Conservation (phyloP, 192 early-diverging fungal species). For the Backusella psychrophila region DNA sequence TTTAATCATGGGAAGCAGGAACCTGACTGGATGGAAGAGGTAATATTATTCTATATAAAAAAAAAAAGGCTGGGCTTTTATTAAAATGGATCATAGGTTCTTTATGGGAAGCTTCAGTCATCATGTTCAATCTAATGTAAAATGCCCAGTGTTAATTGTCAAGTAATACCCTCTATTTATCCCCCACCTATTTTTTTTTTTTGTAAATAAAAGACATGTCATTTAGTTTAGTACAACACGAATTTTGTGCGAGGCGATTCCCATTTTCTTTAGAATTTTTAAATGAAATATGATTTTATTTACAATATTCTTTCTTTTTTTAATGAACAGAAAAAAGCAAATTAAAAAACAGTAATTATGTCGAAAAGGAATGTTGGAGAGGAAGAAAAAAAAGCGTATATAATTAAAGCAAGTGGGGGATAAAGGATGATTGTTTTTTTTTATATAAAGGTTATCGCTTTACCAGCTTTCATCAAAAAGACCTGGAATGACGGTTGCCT, state of each 20-base stretch:
- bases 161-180: background rate
- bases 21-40: slow-evolving; percentile 39
- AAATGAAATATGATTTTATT: background rate
- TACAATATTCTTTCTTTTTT: background rate
- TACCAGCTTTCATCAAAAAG: slow-evolving; percentile 39
- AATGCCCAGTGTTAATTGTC: slow-evolving; percentile 40
- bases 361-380: background rate
- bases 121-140: slow-evolving; percentile 32
- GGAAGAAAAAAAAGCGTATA: background rate
- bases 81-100: slow-evolving; percentile 13
- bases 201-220: no score
- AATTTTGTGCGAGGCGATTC: no score
- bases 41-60: background rate
- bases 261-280: no score
- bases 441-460: background rate
- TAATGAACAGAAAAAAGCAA: background rate
- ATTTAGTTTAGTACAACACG: no score
- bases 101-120: slow-evolving; percentile 39
- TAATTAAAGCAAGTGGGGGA: background rate
- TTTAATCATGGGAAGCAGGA: slow-evolving; percentile 37
- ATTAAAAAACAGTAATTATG: no score
- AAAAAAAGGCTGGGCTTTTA: background rate
- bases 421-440: background rate
- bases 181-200: no score
- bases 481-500: slow-evolving; percentile 28